Evolutionary conservation across 768 basidiomycete genomes (phyloP), one percentile per base, ranked within the genome.

Genomic region (Termitomyces sp.): DNA sequence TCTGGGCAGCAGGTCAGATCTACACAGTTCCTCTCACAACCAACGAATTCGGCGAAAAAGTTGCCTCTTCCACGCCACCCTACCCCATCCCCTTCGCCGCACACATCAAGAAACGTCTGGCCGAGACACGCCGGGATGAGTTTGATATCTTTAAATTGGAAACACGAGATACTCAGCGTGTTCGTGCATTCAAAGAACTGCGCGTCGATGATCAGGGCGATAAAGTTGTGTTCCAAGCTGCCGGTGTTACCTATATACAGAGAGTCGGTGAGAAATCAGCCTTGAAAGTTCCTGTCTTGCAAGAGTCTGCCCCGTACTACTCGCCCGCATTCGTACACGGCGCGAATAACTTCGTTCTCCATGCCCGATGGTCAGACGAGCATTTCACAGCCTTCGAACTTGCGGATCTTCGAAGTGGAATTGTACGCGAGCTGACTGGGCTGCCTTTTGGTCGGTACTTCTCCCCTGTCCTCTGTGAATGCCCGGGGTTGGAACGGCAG

Each of bases 1-100:
- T 89, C 54, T 89, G 87, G 87, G 84, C 87, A 4, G 79, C 84
- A 1, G 87, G 87, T 2, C 79, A 86, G 55, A 87, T 89, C 24
- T 80, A 82, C 64, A 74, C 71, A 14, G 74, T 89, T 11, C 86
- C 87, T 15, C 69, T 88, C 28, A 59, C 70, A 5, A 65, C 63
- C n/a, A 85, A 86, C 61, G 47, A 60, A 2, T 63, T 64, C 15
- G 83, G 84, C 21, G 88, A 89, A 62, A 78, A 73, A 46, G 62
- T 82, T 10, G 70, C 69, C 10, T 69, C 61, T 46, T 60, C 59
- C 15, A 72, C 73, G 1, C 41, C 66, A 32, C 82, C 85, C 4
- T 68, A 60, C 32, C 74, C 76, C 24, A 78, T 88, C 41, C 75
- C 69, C 4, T 88, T 88, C 72, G 75, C 60, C 1, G 88, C 85